Conservation (phyloP, 2,329 filamentous ascomycete species). For the Penicillium rolfsii region DNA sequence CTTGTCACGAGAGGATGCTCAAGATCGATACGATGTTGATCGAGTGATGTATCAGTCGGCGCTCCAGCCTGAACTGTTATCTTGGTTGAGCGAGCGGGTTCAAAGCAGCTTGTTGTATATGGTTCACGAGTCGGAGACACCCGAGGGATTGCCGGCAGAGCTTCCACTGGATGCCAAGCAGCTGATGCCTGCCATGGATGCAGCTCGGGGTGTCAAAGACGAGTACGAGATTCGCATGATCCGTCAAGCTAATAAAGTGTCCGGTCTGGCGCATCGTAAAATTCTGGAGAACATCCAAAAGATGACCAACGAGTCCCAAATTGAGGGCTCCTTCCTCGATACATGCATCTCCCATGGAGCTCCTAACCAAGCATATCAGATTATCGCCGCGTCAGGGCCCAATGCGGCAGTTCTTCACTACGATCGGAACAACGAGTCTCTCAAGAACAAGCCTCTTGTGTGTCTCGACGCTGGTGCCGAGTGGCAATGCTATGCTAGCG, state of each 20-base stretch:
- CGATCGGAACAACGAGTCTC: slow-evolving; percentile 72
- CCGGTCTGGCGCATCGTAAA: slow-evolving; percentile 66
- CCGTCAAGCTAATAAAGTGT: slow-evolving; percentile 71
- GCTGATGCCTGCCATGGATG: slow-evolving; percentile 62
- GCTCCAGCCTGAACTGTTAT: slow-evolving; percentile 55
- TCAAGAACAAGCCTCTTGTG: slow-evolving; percentile 74
- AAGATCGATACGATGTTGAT: slow-evolving; percentile 68
- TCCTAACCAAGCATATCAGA: slow-evolving; percentile 82
- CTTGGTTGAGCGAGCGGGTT: slow-evolving; percentile 37
- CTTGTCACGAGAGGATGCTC: slow-evolving; percentile 58
- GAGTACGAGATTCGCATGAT: slow-evolving; percentile 75
- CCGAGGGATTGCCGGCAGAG: slow-evolving; percentile 25
- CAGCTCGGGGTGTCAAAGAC: slow-evolving; percentile 71
- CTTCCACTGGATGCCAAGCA: slow-evolving; percentile 33
- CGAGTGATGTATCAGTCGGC: slow-evolving; percentile 63
- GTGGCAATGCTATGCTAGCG: slow-evolving; percentile 71
- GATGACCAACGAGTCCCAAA: slow-evolving; percentile 76
- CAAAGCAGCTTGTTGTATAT: slow-evolving; percentile 39
- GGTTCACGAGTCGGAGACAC: slow-evolving; percentile 43
- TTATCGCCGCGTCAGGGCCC: slow-evolving; percentile 79
- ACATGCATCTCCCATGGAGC: slow-evolving; percentile 74
- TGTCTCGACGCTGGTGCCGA: slow-evolving; percentile 83
- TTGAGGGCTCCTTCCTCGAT: slow-evolving; percentile 79
- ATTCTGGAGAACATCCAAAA: slow-evolving; percentile 64
- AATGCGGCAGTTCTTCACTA: slow-evolving; percentile 89